These are phyloP conservation scores for Fusarium continuum DNA, from an alignment of 2,329 filamentous ascomycete genomes.

Conservation along the genomic window DNA sequence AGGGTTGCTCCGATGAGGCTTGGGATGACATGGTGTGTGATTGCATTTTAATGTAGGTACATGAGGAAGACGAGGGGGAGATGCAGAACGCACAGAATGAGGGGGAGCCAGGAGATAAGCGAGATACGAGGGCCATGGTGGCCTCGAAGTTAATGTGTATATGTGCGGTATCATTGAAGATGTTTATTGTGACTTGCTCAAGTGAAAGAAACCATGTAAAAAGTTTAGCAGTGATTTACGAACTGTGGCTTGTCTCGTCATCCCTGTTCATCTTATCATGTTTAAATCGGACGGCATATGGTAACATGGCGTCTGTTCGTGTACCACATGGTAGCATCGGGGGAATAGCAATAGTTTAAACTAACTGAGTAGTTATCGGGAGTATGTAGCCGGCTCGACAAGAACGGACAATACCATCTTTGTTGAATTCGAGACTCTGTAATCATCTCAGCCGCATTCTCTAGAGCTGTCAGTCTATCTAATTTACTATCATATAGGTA, in stretches of 20 bases:
- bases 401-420: not conserved
- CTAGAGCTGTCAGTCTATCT: constrained; percentile 2
- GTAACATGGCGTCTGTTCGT: constrained; percentile 8
- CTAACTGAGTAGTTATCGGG: not conserved
- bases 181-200: not conserved
- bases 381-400: not conserved
- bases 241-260: constrained; percentile 11
- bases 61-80: constrained; percentile 21
- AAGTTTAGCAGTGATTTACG: not conserved
- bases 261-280: constrained; percentile 15
- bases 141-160: constrained; percentile 31
- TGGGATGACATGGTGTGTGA: constrained; percentile 26
- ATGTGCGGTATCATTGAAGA: constrained; percentile 4
- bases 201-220: constrained; percentile 8
- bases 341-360: constrained; percentile 7
- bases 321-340: constrained; percentile 6
- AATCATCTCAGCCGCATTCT: constrained; percentile 16
- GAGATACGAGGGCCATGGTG: constrained; percentile 18
- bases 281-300: not conserved
- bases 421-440: constrained; percentile 11
- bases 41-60: constrained; percentile 23
- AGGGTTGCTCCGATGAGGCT: constrained; percentile 11
- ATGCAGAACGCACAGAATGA: constrained; percentile 7
- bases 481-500: too few relatives aligned
- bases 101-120: constrained; percentile 5